Evolutionary conservation across 2,329 filamentous ascomycete species (phyloP).

Genomic region (Sclerotinia spermophila): DNA sequence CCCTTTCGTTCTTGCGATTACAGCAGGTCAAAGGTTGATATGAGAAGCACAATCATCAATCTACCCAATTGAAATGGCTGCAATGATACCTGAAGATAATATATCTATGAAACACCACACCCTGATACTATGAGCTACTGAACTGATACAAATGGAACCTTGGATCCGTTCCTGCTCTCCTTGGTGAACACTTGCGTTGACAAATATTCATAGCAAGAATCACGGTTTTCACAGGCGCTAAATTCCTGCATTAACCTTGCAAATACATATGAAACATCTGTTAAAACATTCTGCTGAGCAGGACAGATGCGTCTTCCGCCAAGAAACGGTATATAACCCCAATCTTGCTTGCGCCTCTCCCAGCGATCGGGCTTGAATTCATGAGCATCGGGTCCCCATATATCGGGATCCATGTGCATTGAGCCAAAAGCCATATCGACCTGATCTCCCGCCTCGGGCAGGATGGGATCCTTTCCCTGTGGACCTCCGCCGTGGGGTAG

Average conservation of each 20-base stretch:
- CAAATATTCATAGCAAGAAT: constrained; percentile 6
- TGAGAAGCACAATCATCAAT: too few species aligned
- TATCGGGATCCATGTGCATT: constrained; percentile 35
- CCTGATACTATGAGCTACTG: too few species aligned
- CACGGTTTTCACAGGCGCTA: constrained; percentile 6
- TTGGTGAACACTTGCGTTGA: constrained; percentile 22
- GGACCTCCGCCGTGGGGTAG: constrained; percentile 35
- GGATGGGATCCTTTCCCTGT: constrained; percentile 31
- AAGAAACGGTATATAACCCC: constrained; percentile 65
- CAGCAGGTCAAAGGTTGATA: too few species aligned
- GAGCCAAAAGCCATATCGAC: constrained; percentile 22
- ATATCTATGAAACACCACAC: too few species aligned
- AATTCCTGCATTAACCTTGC: constrained; percentile 42
- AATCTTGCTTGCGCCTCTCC: constrained; percentile 30
- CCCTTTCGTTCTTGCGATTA: too few species aligned
- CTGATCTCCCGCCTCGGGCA: constrained; percentile 28
- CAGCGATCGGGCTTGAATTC: constrained; percentile 43
- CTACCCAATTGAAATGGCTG: too few species aligned
- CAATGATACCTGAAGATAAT: too few species aligned
- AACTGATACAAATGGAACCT: constrained; percentile 17
- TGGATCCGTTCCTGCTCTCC: constrained; percentile 20
- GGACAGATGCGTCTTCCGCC: constrained; percentile 68
- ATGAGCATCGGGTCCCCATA: constrained; percentile 40
- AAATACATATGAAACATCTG: constrained; percentile 18
- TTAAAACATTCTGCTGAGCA: constrained; percentile 40